Evolutionary conservation across 768 basidiomycete species (phyloP), one percentile per base, ranked within the genome.

Genomic region (Hemileccinum impolitum): DNA sequence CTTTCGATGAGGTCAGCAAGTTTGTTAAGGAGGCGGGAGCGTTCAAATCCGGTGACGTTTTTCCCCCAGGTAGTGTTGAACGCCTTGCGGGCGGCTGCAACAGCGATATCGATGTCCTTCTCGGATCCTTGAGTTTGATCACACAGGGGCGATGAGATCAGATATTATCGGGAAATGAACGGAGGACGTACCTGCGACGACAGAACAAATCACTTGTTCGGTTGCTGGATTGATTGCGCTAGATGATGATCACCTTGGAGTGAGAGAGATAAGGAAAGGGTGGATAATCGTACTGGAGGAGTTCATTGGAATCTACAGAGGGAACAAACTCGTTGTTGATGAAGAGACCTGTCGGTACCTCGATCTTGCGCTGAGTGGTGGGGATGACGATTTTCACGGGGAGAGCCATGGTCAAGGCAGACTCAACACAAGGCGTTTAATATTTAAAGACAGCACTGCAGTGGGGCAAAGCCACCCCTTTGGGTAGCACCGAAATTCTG

Each of bases 1-100:
- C 86, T 76, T 67, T 95, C 94, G 44, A 95, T 91, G 55, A 96
- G 77, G 63, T 93, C 90, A 17, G 93, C 93, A 21, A 95, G 80
- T 66, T 85, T 90, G 73, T 88, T 84, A 43, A 96, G 71, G 46
- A 94, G 74, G 54, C 82, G 80, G 18, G 90, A 84, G 38, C 95
- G 78, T 68, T 91, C 85, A 51, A 83, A 80, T 23, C 88, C 86
- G n/a, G 87, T 84, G 47, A 88, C 81, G 59, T 92, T 90, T 69
- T 87, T 85, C 4, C 92, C 94, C 92, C 92, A 95, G 23, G 85
- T 83, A 13, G 85, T 87, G 47, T 85, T 79, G 74, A 89, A 91
- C 6, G 93, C 91, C 32, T 77, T 72, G 52, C 88, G 82, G 18
- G 94, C 93, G 13, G 91, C 87, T 6, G 81, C 79, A 31, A 95